Base-by-base conservation (phyloP, 169 alveolate species). In the Cystoisospora suis region DNA sequence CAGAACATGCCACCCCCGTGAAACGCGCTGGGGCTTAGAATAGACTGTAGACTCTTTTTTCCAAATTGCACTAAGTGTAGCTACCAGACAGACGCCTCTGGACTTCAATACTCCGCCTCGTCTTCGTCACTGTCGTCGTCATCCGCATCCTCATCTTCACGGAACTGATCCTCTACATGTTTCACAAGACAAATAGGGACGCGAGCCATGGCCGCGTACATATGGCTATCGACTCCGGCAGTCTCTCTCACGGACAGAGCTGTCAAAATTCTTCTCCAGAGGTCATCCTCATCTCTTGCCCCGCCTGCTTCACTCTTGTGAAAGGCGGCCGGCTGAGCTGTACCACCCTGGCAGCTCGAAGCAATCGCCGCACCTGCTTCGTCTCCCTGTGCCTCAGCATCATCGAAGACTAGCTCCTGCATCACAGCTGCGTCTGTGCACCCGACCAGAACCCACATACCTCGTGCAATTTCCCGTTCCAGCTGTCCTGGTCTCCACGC, bases 401-500 rank as follows among this genome's bases (percentile, higher is more conserved):
- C 23, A 23, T 23, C 65, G 53, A 72, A 72, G 2, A 72, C 83
- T n/a, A 72, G 3, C 3, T 72, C 83, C 83, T 72, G 83, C 83
- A 72, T 72, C 32, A 72, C 83, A 40, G 47, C 49, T 46, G 58
- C 42, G 83, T 72, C 83, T 32, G 83, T 38, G 27, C 83, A 72
- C 83, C 83, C 58, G 27, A 72, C 47, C 47, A 72, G 34, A 17
- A 72, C 23, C 83, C 83, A 72, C 83, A 36, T 36, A 38, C 83
- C 83, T 38, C 45, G 29, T 38, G 9, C 83, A 38, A 72, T 32
- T 72, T 72, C 83, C 32, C 83, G 1, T 38, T 72, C 83, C 32
- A 72, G 83, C 83, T 72, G 83, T 5, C 83, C 83, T 15, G 56
- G 83, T 6, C 56, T 6, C 83, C 83, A 72, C 12, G 83, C 0